Evolutionary conservation across 2,329 filamentous ascomycete species (phyloP), one percentile per base, ranked within the genome.

Genomic region (Penicillium oxalicum): DNA sequence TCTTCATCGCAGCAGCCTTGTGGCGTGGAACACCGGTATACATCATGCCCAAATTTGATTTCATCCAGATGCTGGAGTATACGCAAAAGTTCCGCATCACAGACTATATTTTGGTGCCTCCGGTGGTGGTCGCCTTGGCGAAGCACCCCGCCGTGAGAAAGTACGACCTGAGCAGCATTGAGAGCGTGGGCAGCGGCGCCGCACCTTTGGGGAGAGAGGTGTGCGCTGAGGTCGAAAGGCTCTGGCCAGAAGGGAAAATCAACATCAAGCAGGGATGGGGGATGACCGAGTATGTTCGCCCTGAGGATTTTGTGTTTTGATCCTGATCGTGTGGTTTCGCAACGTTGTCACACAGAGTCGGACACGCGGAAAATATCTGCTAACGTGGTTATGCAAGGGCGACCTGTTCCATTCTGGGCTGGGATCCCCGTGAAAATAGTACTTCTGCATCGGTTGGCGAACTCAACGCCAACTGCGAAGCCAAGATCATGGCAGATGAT

Each of bases 11-110:
- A 42, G 79, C 75, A 47, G 76, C 77, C 40, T 66, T 78, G 38
- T 72, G 75, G n/a, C 59, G 62, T 3, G 46, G 35, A 1, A 70
- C 82, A 1, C 84, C 84, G 1, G 79, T 88, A 11, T 94, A 91
- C 66, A 74, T 93, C 50, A 91, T 94, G 87, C 72, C 79, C 3
- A 78, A 80, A 48, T 94, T 91, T 66, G 83, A 91, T 62, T 88
- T 93, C 52, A 59, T 82, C 48, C 77, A 83, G 63, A 81, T 91
- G 76, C 75, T 94, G 35, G 74, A 80, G 49, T 76, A 84, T 60
- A 77, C 89, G 18, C 74, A 88, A 63, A 78, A 74, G 45, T 88
- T 80, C 68, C 78, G 78, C 36, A 84, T 95, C 60, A 87, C 84
- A 5, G 73, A 75, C 50, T 69, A 91, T 35, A 71, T 74, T 9